Evolutionary conservation across 163 green algal genomes (phyloP).

Genomic region (Smithsoniella earleae): DNA sequence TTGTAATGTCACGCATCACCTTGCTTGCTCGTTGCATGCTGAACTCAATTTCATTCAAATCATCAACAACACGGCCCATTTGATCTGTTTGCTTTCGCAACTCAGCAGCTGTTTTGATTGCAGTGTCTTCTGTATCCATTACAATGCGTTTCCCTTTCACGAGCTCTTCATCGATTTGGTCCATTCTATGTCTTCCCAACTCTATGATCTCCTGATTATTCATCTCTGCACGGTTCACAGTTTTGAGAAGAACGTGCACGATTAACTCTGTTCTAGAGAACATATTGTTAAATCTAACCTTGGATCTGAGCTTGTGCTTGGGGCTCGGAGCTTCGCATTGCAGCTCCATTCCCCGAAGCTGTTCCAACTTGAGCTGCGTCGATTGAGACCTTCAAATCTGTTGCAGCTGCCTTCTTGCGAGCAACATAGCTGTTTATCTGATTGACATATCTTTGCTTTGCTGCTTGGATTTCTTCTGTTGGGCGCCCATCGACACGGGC

Average conservation of each 20-base stretch:
- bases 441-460: slow-evolving; percentile 51
- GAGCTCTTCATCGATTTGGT: slow-evolving; percentile 62
- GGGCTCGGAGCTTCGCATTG: not conserved
- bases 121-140: slow-evolving; percentile 55
- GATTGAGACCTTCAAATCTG: not conserved
- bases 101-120: slow-evolving; percentile 58
- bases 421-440: slow-evolving; percentile 71
- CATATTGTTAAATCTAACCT: slow-evolving; percentile 32
- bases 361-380: not conserved
- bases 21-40: slow-evolving; percentile 74
- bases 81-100: slow-evolving; percentile 71
- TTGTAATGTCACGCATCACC: slow-evolving; percentile 75
- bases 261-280: not conserved
- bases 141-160: slow-evolving; percentile 55
- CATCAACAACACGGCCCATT: slow-evolving; percentile 70
- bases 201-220: slow-evolving; percentile 66
- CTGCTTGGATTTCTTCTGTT: slow-evolving; percentile 44
- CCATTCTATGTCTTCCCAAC: slow-evolving; percentile 61
- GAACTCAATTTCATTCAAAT: slow-evolving; percentile 87
- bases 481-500: slow-evolving; percentile 65
- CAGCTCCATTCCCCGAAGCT: not conserved
- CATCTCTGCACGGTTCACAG: slow-evolving; percentile 50
- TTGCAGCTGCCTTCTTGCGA: slow-evolving; percentile 54
- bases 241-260: slow-evolving; percentile 7
- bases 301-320: slow-evolving; percentile 34